Evolutionary conservation across 148 eudicot species (phyloP), one percentile per base, ranked within the genome.

Genomic region (Rheum nobile): DNA sequence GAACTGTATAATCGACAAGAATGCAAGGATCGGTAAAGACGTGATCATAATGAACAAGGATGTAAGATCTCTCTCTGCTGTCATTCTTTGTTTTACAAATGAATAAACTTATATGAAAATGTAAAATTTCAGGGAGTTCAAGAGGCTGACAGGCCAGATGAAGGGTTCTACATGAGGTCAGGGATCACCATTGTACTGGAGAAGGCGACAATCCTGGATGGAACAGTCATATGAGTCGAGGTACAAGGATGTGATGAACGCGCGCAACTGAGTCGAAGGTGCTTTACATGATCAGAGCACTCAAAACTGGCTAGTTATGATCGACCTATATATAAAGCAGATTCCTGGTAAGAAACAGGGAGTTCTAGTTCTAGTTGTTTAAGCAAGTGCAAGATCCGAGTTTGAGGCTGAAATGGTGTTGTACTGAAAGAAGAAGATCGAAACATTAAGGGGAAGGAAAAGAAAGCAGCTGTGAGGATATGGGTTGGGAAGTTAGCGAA

Each of bases 1-100:
- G 79, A 92, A 87, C 24, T 92, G 97, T 55, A 95, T 95, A 63
- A 90, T 95, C 37, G 99, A 95, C 88, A 95, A 95, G 86, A 95
- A 92, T 72, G 96, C 91, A 16, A 92, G 85, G 84, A 87, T 95
- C 32, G 99, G 99, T 50, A 81, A 84, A 54, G 79, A 92, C 74
- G 99, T 95, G 81, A 73, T 88, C 84, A 95, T 95, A 77, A 76
- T 81, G 85, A 95, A 95, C 81, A 90, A 88, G 81, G 96, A 95
- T 76, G 99, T 95, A 82, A 86, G 97, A 74, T 54, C 13, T 71
- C 47, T 39, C 47, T 29, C 28, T 26, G 21, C 50, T 35, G 21
- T 68, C 43, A 11, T 35, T 38, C 9, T 28, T 13, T 57, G 29
- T 26, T 28, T 26, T 29, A 28, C 32, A 10, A 57, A 3, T 8